Evolutionary conservation across 1,284 basidiomycete genomes (phyloP).

Genomic region (Microbotryum lychnidis-dioicae): DNA sequence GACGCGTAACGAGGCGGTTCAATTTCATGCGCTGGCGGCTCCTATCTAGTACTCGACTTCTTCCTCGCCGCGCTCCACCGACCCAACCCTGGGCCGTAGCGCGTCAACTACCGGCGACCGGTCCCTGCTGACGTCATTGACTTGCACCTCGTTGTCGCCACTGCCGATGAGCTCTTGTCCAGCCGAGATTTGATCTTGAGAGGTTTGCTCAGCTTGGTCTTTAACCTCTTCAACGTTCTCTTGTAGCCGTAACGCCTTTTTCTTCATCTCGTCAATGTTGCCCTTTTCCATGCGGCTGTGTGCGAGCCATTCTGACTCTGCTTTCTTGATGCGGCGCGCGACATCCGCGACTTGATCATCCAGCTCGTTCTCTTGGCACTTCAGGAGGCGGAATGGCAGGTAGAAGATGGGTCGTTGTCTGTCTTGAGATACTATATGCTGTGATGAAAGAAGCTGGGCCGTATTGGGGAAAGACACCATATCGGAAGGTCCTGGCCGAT

Average conservation of each 20-base stretch:
- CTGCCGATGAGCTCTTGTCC: not conserved
- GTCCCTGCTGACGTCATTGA: not conserved
- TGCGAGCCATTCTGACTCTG: slow-evolving; percentile 7
- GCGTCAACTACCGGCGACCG: not conserved
- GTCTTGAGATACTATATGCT: too few relatives aligned
- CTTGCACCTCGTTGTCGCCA: not conserved
- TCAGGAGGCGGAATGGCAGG: slow-evolving; percentile 30
- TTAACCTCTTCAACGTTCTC: not conserved
- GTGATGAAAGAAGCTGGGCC: slow-evolving; percentile 19
- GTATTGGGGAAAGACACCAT: slow-evolving; percentile 18
- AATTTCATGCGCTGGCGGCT: too few relatives aligned
- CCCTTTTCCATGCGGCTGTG: slow-evolving; percentile 9
- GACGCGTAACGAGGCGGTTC: too few relatives aligned
- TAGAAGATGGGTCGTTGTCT: slow-evolving; percentile 31
- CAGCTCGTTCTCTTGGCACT: slow-evolving; percentile 33
- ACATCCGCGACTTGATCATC: slow-evolving; percentile 25
- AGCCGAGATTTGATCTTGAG: too few relatives aligned
- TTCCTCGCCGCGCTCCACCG: too few relatives aligned
- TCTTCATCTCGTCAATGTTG: not conserved
- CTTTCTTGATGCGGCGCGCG: too few relatives aligned
- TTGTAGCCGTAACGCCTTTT: not conserved
- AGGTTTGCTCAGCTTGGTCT: too few relatives aligned
- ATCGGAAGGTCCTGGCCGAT: slow-evolving; percentile 5
- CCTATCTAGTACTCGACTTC: too few relatives aligned
- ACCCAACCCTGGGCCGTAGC: too few relatives aligned